Percentiles rank a stretch among this genome's conserved stretches.
Conservation (phyloP, 2,329 filamentous ascomycete genomes). For the Coniosporium tulheliwenetii region DNA sequence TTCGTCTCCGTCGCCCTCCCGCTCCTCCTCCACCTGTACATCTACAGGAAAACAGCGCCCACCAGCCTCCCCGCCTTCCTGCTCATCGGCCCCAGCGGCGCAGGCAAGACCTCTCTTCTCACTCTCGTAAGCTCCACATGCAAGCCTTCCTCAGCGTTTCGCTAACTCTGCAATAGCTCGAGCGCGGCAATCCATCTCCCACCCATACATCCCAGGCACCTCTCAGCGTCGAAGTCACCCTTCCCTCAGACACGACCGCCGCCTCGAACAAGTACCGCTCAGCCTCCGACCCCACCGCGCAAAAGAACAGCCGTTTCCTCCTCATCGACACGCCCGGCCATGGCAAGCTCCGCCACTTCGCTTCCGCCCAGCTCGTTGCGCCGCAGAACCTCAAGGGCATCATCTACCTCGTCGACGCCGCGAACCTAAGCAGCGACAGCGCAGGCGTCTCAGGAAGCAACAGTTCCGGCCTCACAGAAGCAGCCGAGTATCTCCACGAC, state of each 20-base stretch:
- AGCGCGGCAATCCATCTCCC: constrained; percentile 36
- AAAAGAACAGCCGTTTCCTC: constrained; percentile 51
- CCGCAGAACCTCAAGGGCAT: constrained; percentile 49
- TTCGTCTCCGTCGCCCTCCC: constrained; percentile 59
- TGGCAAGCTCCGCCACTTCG: constrained; percentile 70
- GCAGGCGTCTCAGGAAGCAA: constrained; percentile 13
- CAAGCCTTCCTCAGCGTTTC: neutral
- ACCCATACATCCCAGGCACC: constrained; percentile 51
- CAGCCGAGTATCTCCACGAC: constrained; percentile 79
- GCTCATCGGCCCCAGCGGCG: constrained; percentile 63
- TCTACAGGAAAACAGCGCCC: constrained; percentile 53
- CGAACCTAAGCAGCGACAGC: constrained; percentile 18
- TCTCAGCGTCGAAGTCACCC: constrained; percentile 37
- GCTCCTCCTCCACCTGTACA: constrained; percentile 58
- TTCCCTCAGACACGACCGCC: constrained; percentile 36
- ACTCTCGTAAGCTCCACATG: constrained; percentile 42
- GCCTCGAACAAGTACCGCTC: constrained; percentile 50
- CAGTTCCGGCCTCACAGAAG: constrained; percentile 43
- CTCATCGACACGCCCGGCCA: constrained; percentile 88
- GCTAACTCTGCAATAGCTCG: constrained; percentile 18
- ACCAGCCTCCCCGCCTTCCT: constrained; percentile 61
- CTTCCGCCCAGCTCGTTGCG: constrained; percentile 36
- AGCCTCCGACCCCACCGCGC: constrained; percentile 43
- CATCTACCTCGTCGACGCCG: constrained; percentile 80
- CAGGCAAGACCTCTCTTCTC: constrained; percentile 80